These are phyloP conservation scores for Lachancea quebecensis DNA, from an alignment of 805 yeast genomes.

Conservation along the genomic window DNA sequence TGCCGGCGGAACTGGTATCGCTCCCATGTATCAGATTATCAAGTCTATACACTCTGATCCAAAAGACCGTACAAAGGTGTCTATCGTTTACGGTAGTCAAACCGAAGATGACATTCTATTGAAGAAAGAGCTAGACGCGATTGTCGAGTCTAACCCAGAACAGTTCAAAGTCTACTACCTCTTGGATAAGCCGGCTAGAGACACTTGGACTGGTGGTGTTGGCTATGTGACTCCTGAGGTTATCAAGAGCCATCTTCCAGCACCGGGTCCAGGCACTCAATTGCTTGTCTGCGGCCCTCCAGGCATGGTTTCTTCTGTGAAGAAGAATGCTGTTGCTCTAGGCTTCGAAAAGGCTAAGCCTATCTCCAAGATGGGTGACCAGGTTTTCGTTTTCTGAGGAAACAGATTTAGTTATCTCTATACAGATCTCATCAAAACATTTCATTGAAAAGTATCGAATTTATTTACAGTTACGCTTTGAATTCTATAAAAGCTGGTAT, in stretches of 20 bases:
- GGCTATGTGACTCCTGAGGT: slow-evolving; percentile 80
- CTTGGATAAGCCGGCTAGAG: slow-evolving; percentile 58
- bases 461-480: not conserved
- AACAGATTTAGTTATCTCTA: too few relatives aligned
- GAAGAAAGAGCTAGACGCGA: slow-evolving; percentile 68
- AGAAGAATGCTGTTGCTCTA: slow-evolving; percentile 64
- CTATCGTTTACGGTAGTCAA: slow-evolving; percentile 75
- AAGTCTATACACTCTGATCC: slow-evolving; percentile 75
- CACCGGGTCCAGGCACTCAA: slow-evolving; percentile 45
- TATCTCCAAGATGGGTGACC: slow-evolving; percentile 83
- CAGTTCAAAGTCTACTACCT: slow-evolving; percentile 63
- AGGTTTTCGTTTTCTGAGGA: slow-evolving; percentile 71
- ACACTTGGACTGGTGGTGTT: slow-evolving; percentile 64
- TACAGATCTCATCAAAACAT: too few relatives aligned
- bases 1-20: slow-evolving; percentile 95
- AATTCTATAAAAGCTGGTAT: not conserved
- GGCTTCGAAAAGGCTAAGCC: slow-evolving; percentile 85
- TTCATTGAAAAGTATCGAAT: too few relatives aligned
- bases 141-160: slow-evolving; percentile 50
- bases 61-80: slow-evolving; percentile 66
- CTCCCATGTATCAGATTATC: slow-evolving; percentile 92
- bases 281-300: slow-evolving; percentile 91
- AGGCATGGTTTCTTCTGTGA: slow-evolving; percentile 79
- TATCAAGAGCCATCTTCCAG: slow-evolving; percentile 56
- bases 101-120: slow-evolving; percentile 73